phyloP scores from a whole-genome alignment of 2,329 filamentous ascomycete genomes.

The Xenosphaeropsis pyriputrescens region DNA sequence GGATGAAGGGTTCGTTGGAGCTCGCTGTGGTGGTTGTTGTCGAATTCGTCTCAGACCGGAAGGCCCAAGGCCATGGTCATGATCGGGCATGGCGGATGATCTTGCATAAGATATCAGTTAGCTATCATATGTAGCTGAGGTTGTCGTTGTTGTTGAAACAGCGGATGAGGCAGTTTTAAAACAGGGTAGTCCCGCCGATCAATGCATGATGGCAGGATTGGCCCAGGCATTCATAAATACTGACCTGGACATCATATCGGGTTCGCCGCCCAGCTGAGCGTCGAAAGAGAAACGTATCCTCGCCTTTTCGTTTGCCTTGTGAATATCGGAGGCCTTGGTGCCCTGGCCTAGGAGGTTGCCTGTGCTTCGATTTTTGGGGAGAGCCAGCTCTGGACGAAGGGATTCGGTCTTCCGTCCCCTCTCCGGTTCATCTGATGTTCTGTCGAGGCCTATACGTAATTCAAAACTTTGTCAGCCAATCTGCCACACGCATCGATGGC shows the following conservation, averaged over 20 bases:
- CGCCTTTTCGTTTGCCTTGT: conserved; percentile 21
- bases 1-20: conserved; percentile 50
- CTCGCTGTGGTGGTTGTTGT: conserved; percentile 59
- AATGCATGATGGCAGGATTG: too few relatives aligned
- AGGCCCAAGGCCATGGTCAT: conserved; percentile 73
- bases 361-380: conserved; percentile 53
- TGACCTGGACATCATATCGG: conserved; percentile 46
- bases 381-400: conserved; percentile 12
- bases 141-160: too few relatives aligned
- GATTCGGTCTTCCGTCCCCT: conserved; percentile 7
- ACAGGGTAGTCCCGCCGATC: too few relatives aligned
- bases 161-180: too few relatives aligned
- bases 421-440: conserved; percentile 5
- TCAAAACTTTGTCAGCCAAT: not conserved
- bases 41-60: conserved; percentile 89
- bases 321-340: conserved; percentile 25
- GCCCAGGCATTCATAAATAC: too few relatives aligned
- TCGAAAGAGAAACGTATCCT: conserved; percentile 67
- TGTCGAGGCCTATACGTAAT: not conserved
- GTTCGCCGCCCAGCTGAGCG: conserved; percentile 28
- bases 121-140: conserved; percentile 2
- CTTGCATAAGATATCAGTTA: conserved; percentile 28
- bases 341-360: conserved; percentile 35
- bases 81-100: conserved; percentile 69
- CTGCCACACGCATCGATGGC: too few relatives aligned